Conservation (phyloP, 2,329 filamentous ascomycete species). For the Xylaria sp. region DNA sequence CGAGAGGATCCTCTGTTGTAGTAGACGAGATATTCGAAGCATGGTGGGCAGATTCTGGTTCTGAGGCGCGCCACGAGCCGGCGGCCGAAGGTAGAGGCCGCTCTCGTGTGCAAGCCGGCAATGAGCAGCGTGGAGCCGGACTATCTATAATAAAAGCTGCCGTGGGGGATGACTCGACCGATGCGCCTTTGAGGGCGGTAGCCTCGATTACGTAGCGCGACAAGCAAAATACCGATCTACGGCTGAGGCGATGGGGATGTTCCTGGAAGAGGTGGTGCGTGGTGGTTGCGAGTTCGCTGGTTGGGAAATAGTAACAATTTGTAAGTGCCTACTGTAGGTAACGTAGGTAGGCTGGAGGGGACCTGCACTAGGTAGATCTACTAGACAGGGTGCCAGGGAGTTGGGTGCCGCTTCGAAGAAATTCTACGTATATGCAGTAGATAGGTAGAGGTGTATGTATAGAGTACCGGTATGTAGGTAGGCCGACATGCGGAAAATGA, state of each 20-base stretch:
- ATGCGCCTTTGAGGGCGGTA: neutral
- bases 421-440: no score
- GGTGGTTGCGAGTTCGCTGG: neutral
- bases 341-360: slow-evolving; percentile 8
- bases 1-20: no score
- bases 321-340: neutral
- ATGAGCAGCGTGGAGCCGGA: neutral
- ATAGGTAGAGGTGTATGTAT: no score
- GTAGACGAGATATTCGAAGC: slow-evolving; percentile 45
- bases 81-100: slow-evolving; percentile 39
- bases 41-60: slow-evolving; percentile 42
- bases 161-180: neutral
- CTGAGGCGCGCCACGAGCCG: slow-evolving; percentile 42
- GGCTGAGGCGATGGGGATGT: neutral
- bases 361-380: neutral
- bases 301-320: neutral
- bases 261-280: neutral
- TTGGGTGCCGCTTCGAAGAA: no score
- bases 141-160: neutral
- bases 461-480: no score
- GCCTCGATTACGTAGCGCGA: slow-evolving; percentile 1
- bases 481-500: no score
- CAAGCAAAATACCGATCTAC: neutral
- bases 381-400: no score
- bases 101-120: slow-evolving; percentile 9